Base-by-base conservation (phyloP, 192 early-diverging fungal species). In the Linnemannia elongata region DNA sequence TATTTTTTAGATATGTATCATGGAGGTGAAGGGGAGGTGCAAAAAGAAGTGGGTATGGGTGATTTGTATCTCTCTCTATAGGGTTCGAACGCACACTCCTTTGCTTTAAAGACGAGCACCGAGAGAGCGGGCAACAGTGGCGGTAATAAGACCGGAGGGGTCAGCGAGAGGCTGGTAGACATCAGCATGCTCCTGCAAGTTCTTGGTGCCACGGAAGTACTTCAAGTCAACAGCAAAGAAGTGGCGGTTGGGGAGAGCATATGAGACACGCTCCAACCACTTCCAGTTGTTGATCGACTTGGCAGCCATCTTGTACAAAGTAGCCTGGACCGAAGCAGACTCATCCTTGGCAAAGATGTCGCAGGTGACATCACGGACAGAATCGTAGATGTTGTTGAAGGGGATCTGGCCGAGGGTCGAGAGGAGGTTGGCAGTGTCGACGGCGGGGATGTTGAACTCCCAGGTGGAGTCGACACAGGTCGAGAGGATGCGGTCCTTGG, bases 211-310 rank as follows among this genome's bases (percentile, higher is more conserved):
- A 41, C 82, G 76, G 78, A 96, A 92, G 82, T 92, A 92, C 77
- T 85, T 83, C 91, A 96, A 77, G 80, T 96, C 94, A 63, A 95
- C 92, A 20, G 91, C 90, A 85, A 96, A 94, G 88, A 93, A 93
- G 88, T 96, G 94, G 81, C 93, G 94, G 89, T 96, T 96, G 87
- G 95, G 95, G 70, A 96, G 90, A 74, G 94, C 89, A 86, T 95
- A 95, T 55, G 90, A 90, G 68, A 95, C 87, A 63, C 94, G 93
- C 30, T 91, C 92, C 47, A 96, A 83, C 60, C 80, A 84, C 33
- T 89, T 88, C 89, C 90, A 94, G 68, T 92, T 90, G 70, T 88
- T 90, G 78, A 96, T 87, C 42, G 88, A 93, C 74, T 81, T 82
- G 78, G 93, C 91, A 38, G 94, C 94, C 94, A 96, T 96, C 78